Percentiles rank a stretch among this genome's conserved stretches.
phyloP scores from a whole-genome alignment of 2,329 filamentous ascomycete species.

The Calonectria multiphialidica region DNA sequence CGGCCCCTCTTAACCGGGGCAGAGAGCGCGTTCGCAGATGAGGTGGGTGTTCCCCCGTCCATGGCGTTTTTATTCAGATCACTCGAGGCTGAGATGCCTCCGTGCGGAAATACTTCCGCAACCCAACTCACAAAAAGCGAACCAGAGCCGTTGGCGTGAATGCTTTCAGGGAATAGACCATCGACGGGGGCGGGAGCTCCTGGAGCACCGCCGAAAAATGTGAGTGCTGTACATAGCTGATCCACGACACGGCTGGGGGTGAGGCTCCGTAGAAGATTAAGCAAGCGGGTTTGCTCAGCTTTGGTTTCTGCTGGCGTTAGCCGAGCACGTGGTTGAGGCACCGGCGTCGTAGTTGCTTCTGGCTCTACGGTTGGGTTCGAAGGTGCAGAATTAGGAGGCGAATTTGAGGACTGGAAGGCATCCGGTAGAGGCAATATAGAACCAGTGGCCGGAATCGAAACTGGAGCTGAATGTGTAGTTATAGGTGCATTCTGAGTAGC shows the following conservation, averaged over 20 bases:
- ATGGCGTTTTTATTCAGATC: conserved; percentile 32
- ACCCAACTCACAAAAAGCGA: conserved; percentile 72
- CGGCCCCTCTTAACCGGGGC: conserved; percentile 56
- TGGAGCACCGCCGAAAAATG: conserved; percentile 73
- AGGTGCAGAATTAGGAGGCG: not conserved
- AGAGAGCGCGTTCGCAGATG: conserved; percentile 19
- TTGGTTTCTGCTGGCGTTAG: conserved; percentile 62
- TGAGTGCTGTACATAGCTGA: conserved; percentile 71
- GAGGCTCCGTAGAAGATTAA: conserved; percentile 67
- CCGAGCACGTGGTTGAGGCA: conserved; percentile 27
- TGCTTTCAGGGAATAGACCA: conserved; percentile 67
- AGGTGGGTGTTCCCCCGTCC: conserved; percentile 10
- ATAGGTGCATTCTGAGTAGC: not conserved
- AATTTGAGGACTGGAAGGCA: not conserved
- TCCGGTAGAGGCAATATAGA: not conserved
- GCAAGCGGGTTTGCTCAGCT: conserved; percentile 69
- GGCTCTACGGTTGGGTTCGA: not conserved
- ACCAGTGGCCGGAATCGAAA: not conserved
- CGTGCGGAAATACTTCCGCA: conserved; percentile 70
- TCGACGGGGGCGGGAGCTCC: conserved; percentile 64
- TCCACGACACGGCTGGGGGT: conserved; percentile 70
- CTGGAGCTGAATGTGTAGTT: not conserved
- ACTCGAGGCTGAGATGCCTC: conserved; percentile 27
- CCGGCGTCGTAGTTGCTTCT: not conserved
- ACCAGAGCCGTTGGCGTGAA: conserved; percentile 67